Evolutionary conservation across 768 basidiomycete genomes (phyloP).

Genomic region (Xanthoconium stramineum): DNA sequence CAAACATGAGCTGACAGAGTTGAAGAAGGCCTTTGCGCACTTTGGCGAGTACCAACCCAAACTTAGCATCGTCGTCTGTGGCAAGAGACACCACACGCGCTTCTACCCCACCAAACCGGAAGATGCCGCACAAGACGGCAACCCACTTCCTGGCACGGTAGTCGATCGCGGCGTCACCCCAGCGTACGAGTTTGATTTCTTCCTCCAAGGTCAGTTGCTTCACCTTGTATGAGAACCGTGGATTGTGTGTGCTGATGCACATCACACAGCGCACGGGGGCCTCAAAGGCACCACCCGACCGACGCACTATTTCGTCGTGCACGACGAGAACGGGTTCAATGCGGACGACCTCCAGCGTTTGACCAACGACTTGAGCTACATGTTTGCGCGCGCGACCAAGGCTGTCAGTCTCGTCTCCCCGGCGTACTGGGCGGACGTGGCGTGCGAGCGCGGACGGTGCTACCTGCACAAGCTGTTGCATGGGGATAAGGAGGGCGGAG

Average conservation of each 20-base stretch:
- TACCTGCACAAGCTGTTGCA: slow-evolving; percentile 46
- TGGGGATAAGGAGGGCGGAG: slow-evolving; percentile 18
- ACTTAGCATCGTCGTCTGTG: slow-evolving; percentile 52
- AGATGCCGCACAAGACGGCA: slow-evolving; percentile 42
- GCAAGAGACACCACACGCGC: slow-evolving; percentile 55
- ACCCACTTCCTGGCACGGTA: slow-evolving; percentile 52
- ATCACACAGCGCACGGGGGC: slow-evolving; percentile 35
- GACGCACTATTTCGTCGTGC: slow-evolving; percentile 54
- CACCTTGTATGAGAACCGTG: background rate
- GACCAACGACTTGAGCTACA: slow-evolving; percentile 51
- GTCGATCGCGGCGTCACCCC: slow-evolving; percentile 55
- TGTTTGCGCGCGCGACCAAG: slow-evolving; percentile 58
- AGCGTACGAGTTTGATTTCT: slow-evolving; percentile 54
- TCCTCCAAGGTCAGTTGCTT: slow-evolving; percentile 41
- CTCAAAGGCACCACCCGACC: slow-evolving; percentile 45
- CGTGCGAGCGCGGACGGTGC: slow-evolving; percentile 52
- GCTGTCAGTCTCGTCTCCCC: slow-evolving; percentile 37
- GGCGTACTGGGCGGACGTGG: slow-evolving; percentile 43
- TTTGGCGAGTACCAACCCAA: slow-evolving; percentile 44
- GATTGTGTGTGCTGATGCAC: background rate
- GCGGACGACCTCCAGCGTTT: slow-evolving; percentile 50
- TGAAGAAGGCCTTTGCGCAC: slow-evolving; percentile 39
- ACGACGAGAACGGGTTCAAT: slow-evolving; percentile 49
- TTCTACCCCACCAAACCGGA: slow-evolving; percentile 45
- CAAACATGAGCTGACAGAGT: slow-evolving; percentile 38